Evolutionary conservation across 1,284 basidiomycete genomes (phyloP).

Genomic region (Ganoderma lucidum): DNA sequence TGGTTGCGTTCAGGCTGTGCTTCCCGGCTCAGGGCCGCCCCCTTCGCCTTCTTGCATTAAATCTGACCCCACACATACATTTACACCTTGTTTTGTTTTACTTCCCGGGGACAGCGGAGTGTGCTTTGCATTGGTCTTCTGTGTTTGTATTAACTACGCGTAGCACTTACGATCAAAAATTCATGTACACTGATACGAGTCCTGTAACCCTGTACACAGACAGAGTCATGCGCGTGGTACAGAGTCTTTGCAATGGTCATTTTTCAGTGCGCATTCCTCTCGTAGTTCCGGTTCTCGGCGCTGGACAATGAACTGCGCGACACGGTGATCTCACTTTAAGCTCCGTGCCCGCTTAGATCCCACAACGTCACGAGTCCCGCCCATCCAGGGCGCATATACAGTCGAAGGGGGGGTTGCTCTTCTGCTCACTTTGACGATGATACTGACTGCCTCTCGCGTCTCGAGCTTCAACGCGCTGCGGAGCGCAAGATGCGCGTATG

Average conservation of each 20-base stretch:
- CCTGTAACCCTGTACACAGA: slow-evolving; percentile 25
- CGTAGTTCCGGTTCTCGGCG: background rate
- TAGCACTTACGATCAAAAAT: slow-evolving; percentile 10
- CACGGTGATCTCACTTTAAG: slow-evolving; percentile 3
- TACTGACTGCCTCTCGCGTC: slow-evolving; percentile 13
- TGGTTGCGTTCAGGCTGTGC: slow-evolving; percentile 1
- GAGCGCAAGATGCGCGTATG: slow-evolving; percentile 2
- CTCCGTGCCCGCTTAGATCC: slow-evolving; percentile 14
- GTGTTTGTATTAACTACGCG: slow-evolving; percentile 15
- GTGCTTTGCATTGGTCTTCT: background rate
- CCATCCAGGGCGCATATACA: background rate
- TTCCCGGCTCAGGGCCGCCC: background rate
- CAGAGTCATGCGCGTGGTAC: slow-evolving; percentile 15
- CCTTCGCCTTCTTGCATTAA: background rate
- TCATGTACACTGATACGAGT: slow-evolving; percentile 23
- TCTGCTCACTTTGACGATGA: background rate
- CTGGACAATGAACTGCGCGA: background rate
- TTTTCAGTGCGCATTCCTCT: background rate
- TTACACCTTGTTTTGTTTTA: background rate
- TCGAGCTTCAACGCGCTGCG: slow-evolving; percentile 1
- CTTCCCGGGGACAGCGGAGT: background rate
- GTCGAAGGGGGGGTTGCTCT: slow-evolving; percentile 16
- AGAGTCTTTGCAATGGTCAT: slow-evolving; percentile 22
- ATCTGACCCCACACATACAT: background rate
- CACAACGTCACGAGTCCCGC: slow-evolving; percentile 23